phyloP scores from a whole-genome alignment of 441 rosid genomes.

The Syzygium malaccense region DNA sequence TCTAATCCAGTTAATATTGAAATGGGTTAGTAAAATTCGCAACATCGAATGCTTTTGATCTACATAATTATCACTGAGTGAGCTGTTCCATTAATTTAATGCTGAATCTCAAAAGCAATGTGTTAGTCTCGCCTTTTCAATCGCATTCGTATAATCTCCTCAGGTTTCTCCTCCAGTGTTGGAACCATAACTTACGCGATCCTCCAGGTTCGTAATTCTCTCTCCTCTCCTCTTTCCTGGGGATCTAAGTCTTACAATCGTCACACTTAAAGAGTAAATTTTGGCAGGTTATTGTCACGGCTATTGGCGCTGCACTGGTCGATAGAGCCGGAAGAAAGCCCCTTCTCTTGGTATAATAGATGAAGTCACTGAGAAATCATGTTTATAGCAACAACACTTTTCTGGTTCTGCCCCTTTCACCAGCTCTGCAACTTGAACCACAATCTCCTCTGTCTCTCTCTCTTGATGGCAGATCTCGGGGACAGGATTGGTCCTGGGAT shows the following conservation, averaged over 20 bases:
- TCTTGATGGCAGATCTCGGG: constrained; percentile 49
- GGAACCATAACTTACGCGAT: constrained; percentile 74
- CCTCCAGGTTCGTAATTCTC: constrained; percentile 46
- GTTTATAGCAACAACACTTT: neutral
- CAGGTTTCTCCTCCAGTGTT: constrained; percentile 58
- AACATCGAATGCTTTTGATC: neutral
- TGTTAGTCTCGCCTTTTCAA: neutral
- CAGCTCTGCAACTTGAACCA: neutral
- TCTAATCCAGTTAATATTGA: neutral
- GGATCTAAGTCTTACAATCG: neutral
- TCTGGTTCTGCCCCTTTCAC: neutral
- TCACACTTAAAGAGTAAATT: neutral
- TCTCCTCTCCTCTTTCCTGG: neutral
- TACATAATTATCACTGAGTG: neutral
- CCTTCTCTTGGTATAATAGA: constrained; percentile 51
- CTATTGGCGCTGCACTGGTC: constrained; percentile 48
- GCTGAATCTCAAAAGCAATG: neutral
- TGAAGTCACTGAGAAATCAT: neutral
- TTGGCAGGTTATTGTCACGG: constrained; percentile 65
- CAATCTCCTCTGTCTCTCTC: neutral
- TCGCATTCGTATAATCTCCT: neutral
- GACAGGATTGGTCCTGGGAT: constrained; percentile 58
- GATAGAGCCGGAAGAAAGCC: constrained; percentile 97
- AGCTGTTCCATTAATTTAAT: neutral
- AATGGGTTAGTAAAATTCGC: neutral